Evolutionary conservation across 2,329 filamentous ascomycete species (phyloP), one percentile per base, ranked within the genome.

Genomic region (Botryotinia convoluta): DNA sequence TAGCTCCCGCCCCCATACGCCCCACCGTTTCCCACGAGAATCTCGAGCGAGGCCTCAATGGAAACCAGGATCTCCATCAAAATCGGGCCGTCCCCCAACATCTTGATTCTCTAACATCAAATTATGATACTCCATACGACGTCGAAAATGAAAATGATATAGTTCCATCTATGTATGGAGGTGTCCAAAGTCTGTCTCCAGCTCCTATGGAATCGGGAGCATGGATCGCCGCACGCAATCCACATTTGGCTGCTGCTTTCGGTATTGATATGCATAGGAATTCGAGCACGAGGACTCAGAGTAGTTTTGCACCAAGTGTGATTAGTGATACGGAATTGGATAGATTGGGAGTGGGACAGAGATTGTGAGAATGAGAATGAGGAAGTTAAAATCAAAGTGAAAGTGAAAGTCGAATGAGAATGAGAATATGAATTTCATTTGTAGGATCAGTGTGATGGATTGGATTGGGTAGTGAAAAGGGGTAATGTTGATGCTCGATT

Each of bases 251-350:
- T 20, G 37, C 57, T 5, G 29, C 22, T 63, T 26, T 37, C 4
- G 18, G 22, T 39, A 16, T n/a, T 37, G 26, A 22, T 29, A 10
- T 77, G 59, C 57, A 45, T 14, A 74, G 77, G 60, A 77, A 72
- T 60, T 62, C 68, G 35, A 79, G 74, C 71, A 73, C 76, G 39
- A 67, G 74, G 65, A 78, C 75, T n/a, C 72, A 77, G 16, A 75
- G 74, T 37, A 75, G 75, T 16, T 69, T 76, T 35, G 74, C 72
- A 39, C 76, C 72, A 39, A 77, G 76, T 68, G 75, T 77, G 16
- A 63, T 78, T 35, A 76, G 75, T 67, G 77, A 79, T 63, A 75
- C 71, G 3, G 77, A 78, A n/a, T 64, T 78, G 45, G 77, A 78
- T 14, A 69, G 74, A n/a, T 60, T 78, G 37, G 77, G 77, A 9